Conservation (phyloP, 1,139 yeast species). For the Yamadazyma triangularis region DNA sequence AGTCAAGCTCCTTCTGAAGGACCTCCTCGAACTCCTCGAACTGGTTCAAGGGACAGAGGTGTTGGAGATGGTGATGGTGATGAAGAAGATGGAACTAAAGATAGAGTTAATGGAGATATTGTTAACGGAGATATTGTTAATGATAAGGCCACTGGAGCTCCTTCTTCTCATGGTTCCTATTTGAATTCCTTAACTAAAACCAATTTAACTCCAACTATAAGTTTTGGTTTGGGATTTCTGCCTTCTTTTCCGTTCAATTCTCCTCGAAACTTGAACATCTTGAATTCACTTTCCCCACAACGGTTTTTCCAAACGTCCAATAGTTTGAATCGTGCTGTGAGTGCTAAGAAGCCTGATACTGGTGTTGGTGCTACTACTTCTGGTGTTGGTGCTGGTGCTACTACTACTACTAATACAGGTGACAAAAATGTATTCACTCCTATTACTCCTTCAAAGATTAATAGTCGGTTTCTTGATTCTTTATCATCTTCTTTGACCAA, state of each 20-base stretch:
- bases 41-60: too few relatives aligned
- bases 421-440: constrained; percentile 10
- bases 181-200: background rate
- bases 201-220: constrained; percentile 24
- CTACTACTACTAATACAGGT: too few relatives aligned
- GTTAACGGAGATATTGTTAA: too few relatives aligned
- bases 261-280: constrained; percentile 21
- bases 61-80: too few relatives aligned
- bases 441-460: constrained; percentile 20
- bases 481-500: constrained; percentile 11
- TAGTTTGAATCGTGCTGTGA: too few relatives aligned
- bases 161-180: background rate
- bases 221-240: constrained; percentile 42
- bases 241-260: constrained; percentile 41
- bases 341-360: constrained; percentile 5
- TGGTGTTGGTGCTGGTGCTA: too few relatives aligned
- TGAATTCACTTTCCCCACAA: constrained; percentile 34
- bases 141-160: background rate
- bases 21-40: constrained; percentile 32
- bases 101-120: background rate
- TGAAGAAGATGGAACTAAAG: too few relatives aligned
- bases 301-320: constrained; percentile 26
- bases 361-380: too few relatives aligned
- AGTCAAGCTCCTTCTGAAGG: too few relatives aligned
- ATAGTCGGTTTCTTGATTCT: constrained; percentile 18